Percentiles rank a stretch among this genome's conserved stretches.
These are phyloP conservation scores for Colletotrichum viniferum DNA, from an alignment of 2,329 filamentous ascomycete species.

Conservation along the genomic window DNA sequence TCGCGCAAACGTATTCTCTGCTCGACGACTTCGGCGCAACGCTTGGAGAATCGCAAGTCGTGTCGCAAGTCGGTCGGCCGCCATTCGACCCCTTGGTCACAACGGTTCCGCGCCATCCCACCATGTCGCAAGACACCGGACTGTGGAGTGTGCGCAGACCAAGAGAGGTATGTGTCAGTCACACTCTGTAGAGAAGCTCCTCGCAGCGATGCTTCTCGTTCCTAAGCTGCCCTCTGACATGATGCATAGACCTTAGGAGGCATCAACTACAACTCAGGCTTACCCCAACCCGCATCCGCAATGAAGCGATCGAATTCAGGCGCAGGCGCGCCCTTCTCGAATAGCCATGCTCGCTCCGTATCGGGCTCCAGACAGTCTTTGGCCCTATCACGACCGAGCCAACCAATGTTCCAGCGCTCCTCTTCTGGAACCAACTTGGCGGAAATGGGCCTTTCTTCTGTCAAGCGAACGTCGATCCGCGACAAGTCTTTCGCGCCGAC, in stretches of 20 bases:
- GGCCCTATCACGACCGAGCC: conserved; percentile 80
- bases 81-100: background rate
- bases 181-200: background rate
- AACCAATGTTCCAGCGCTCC: conserved; percentile 84
- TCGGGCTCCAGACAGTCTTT: conserved; percentile 87
- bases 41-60: background rate
- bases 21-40: too few species aligned
- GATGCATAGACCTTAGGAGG: conserved; percentile 77
- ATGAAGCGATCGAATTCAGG: conserved; percentile 91
- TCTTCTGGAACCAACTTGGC: conserved; percentile 83
- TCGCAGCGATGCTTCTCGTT: background rate
- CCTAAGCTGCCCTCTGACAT: background rate
- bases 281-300: conserved; percentile 89
- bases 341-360: conserved; percentile 78
- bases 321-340: conserved; percentile 67
- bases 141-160: conserved; percentile 91
- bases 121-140: conserved; percentile 86
- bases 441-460: conserved; percentile 81
- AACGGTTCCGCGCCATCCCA: conserved; percentile 26
- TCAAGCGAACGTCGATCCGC: conserved; percentile 81
- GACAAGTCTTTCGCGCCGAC: conserved; percentile 56
- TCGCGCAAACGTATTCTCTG: background rate
- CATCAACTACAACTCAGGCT: conserved; percentile 80
- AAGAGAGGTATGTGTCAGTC: conserved; percentile 72
- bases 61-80: background rate